Evolutionary conservation across 2,329 filamentous ascomycete species (phyloP), one percentile per base, ranked within the genome.

Genomic region (Albophoma yamanashiensis): DNA sequence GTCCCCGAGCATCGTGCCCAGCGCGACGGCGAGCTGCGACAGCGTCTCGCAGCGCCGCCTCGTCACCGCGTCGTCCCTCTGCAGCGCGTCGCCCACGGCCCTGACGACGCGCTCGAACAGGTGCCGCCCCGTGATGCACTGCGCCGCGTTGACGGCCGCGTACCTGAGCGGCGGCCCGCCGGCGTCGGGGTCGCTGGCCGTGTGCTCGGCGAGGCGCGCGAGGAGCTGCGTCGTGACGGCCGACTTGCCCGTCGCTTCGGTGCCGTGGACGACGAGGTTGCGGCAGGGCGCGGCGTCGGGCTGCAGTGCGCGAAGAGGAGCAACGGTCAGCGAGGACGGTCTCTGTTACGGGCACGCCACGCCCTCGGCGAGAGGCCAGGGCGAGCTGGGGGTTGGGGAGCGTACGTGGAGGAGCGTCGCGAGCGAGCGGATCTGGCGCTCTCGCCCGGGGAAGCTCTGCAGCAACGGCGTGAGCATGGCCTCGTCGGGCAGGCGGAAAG

Each of bases 211-310:
- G 12, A 75, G 60, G 11, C 62, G 58, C 31, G 61, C 60, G 43
- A 76, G 67, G 27, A 75, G 80, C 3, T 81, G 79, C 60, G 79
- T 78, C 4, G 88, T 79, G 57, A 96, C 81, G 56, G 84, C 83
- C 39, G 86, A 90, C 76, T 97, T 97, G 47, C 92, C 93, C 0
- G 92, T 96, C 2, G 91, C 88, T 68, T 92, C 87, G 38, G 92
- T 84, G 57, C 94, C 94, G 72, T 97, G 87, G 56, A 95, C 74
- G 27, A 97, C 85, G 14, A 97, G 73, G 62, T 89, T 89, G 14
- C 85, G 79, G 60, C 89, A 89, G 60, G 84, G 87, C 38, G 89
- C 87, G n/a, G 87, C 79, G 55, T 77, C 73, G 27, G 85, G 82
- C 84, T 90, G 69, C 14, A 15, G 3, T 17, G 2, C 11, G 27